Conservation (phyloP, 768 basidiomycete species). For the Lactarius hengduanensis region DNA sequence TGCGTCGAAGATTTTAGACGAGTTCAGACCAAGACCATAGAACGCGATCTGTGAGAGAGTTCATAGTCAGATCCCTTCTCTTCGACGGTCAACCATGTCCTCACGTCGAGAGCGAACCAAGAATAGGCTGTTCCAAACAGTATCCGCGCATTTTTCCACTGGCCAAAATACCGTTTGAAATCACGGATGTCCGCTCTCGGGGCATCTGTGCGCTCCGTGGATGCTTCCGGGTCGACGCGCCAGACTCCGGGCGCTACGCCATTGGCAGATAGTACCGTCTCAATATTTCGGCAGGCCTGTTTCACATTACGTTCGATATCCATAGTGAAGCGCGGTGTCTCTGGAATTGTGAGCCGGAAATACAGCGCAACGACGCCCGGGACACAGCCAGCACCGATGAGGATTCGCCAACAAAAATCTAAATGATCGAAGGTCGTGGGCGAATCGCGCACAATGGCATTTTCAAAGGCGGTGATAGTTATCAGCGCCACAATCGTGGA, state of each 20-base stretch:
- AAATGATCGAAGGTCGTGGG: slow-evolving; percentile 46
- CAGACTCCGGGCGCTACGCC: slow-evolving; percentile 37
- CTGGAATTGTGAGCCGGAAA: slow-evolving; percentile 93
- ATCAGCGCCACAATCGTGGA: slow-evolving; percentile 68
- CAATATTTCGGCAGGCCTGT: slow-evolving; percentile 72
- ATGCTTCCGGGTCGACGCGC: slow-evolving; percentile 52
- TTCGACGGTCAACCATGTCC: slow-evolving; percentile 34
- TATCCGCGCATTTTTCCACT: slow-evolving; percentile 77
- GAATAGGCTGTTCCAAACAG: slow-evolving; percentile 77
- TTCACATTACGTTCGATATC: slow-evolving; percentile 84
- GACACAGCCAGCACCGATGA: slow-evolving; percentile 84
- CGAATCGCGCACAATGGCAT: slow-evolving; percentile 47
- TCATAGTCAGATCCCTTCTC: neutral
- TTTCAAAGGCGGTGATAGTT: slow-evolving; percentile 65
- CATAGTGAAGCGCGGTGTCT: slow-evolving; percentile 91
- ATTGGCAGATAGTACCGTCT: slow-evolving; percentile 53
- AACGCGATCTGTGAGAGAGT: slow-evolving; percentile 61
- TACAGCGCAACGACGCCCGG: slow-evolving; percentile 81
- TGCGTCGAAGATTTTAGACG: slow-evolving; percentile 65
- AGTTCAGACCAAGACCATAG: slow-evolving; percentile 87
- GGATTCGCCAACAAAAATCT: slow-evolving; percentile 81
- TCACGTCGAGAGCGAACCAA: slow-evolving; percentile 85
- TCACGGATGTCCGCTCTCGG: slow-evolving; percentile 69
- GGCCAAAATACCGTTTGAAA: slow-evolving; percentile 64
- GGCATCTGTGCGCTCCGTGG: slow-evolving; percentile 57